phyloP scores from a whole-genome alignment of 257 asterid genomes.

The Nicotiana tabacum region DNA sequence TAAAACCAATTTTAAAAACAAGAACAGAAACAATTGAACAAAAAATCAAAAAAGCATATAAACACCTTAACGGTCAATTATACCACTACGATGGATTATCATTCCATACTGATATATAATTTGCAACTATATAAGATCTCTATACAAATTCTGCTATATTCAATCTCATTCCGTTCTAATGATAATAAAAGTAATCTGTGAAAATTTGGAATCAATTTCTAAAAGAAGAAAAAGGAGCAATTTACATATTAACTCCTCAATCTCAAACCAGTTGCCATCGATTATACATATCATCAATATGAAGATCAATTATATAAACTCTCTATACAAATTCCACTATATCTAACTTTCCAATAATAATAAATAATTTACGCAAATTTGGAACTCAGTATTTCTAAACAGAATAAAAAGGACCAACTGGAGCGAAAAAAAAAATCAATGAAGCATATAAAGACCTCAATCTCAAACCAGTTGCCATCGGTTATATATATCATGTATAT shows the following conservation, averaged over 20 bases:
- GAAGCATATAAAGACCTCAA: background rate
- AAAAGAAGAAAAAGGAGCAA: background rate
- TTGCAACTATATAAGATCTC: too few relatives aligned
- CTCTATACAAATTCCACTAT: too few relatives aligned
- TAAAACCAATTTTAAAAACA: too few relatives aligned
- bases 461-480: background rate
- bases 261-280: background rate
- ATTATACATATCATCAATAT: background rate
- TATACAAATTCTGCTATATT: too few relatives aligned
- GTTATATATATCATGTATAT: background rate
- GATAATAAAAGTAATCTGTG: too few relatives aligned
- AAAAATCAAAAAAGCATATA: too few relatives aligned
- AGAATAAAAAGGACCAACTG: background rate
- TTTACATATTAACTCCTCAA: background rate
- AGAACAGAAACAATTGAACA: too few relatives aligned
- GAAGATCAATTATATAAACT: background rate
- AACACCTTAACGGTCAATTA: background rate
- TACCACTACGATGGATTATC: background rate
- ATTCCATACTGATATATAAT: too few relatives aligned
- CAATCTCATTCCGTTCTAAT: too few relatives aligned
- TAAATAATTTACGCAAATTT: too few relatives aligned
- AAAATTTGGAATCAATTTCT: background rate
- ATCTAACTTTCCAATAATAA: too few relatives aligned
- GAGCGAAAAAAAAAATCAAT: background rate
- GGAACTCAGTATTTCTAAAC: background rate